phyloP scores from a whole-genome alignment of 2,329 filamentous ascomycete species.

The Bretziella fagacearum region DNA sequence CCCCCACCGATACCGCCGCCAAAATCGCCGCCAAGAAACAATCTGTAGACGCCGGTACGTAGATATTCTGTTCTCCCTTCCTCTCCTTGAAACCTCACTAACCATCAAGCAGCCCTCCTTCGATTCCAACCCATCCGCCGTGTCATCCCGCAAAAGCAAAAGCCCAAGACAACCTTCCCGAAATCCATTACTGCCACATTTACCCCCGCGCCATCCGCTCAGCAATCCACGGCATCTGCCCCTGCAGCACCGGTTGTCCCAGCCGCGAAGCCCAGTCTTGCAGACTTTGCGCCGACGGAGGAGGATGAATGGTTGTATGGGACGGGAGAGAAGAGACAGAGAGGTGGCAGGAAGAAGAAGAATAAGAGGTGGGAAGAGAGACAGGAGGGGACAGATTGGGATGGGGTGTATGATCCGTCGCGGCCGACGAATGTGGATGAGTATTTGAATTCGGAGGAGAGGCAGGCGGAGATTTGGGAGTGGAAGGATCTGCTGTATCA shows the following conservation, averaged over 20 bases:
- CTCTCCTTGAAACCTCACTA: not conserved
- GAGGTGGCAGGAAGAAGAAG: conserved; percentile 62
- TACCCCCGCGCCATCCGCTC: conserved; percentile 16
- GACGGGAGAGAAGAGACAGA: conserved; percentile 46
- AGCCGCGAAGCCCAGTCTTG: conserved; percentile 48
- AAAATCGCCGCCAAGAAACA: conserved; percentile 46
- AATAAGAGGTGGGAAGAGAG: conserved; percentile 47
- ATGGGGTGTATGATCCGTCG: conserved; percentile 75
- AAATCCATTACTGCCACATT: conserved; percentile 18
- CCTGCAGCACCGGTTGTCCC: conserved; percentile 21
- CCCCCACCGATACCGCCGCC: conserved; percentile 16
- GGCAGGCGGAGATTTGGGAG: conserved; percentile 59
- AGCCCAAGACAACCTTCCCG: conserved; percentile 36
- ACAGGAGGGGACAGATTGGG: conserved; percentile 58
- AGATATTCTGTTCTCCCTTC: not conserved
- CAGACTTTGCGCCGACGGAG: conserved; percentile 61
- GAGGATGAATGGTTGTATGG: conserved; percentile 70
- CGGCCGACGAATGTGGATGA: conserved; percentile 71
- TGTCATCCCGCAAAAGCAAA: conserved; percentile 42
- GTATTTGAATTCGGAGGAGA: conserved; percentile 71
- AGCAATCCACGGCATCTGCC: conserved; percentile 23
- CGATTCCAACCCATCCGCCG: conserved; percentile 78
- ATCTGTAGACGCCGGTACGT: conserved; percentile 27
- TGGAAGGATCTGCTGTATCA: conserved; percentile 74
- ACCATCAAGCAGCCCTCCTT: conserved; percentile 34